A percentile compares a stretch with the other conserved stretches of the same genome.
These are phyloP conservation scores for Fusarium duplospermum DNA, from an alignment of 2,329 filamentous ascomycete species.

Conservation along the genomic window DNA sequence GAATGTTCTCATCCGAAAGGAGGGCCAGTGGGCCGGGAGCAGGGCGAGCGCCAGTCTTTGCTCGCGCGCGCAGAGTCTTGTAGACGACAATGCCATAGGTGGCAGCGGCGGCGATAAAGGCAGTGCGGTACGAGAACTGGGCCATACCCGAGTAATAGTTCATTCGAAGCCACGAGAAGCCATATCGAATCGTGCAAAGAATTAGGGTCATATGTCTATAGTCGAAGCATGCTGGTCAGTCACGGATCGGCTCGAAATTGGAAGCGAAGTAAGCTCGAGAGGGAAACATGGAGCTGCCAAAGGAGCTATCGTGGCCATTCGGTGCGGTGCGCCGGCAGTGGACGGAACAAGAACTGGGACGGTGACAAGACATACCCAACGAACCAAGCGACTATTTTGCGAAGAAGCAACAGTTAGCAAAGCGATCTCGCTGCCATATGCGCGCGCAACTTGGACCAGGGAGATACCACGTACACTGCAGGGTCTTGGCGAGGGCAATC, in stretches of 20 bases:
- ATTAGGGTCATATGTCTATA: conserved; percentile 87
- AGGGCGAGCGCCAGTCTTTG: conserved; percentile 76
- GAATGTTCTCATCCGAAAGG: conserved; percentile 92
- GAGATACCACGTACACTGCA: conserved; percentile 79
- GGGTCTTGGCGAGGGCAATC: conserved; percentile 82
- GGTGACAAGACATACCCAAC: conserved; percentile 72
- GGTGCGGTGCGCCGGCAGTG: conserved; percentile 16
- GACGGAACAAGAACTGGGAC: conserved; percentile 13
- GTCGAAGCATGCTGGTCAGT: conserved; percentile 27
- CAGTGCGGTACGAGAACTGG: conserved; percentile 86
- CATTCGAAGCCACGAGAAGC: conserved; percentile 87
- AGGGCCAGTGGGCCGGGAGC: conserved; percentile 72
- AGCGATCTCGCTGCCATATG: conserved; percentile 13
- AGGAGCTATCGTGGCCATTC: conserved; percentile 32
- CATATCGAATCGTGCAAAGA: conserved; percentile 83
- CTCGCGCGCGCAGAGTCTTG: conserved; percentile 91
- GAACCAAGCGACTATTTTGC: conserved; percentile 77
- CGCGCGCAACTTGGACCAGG: conserved; percentile 10
- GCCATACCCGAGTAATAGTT: conserved; percentile 85
- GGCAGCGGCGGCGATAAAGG: conserved; percentile 87
- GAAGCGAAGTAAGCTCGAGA: background rate
- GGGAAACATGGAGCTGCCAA: conserved; percentile 1
- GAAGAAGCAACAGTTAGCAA: conserved; percentile 39
- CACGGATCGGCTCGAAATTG: background rate
- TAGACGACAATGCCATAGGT: conserved; percentile 99